phyloP scores from a whole-genome alignment of 192 early-diverging fungal species.

The Fimicolochytrium jonesii region DNA sequence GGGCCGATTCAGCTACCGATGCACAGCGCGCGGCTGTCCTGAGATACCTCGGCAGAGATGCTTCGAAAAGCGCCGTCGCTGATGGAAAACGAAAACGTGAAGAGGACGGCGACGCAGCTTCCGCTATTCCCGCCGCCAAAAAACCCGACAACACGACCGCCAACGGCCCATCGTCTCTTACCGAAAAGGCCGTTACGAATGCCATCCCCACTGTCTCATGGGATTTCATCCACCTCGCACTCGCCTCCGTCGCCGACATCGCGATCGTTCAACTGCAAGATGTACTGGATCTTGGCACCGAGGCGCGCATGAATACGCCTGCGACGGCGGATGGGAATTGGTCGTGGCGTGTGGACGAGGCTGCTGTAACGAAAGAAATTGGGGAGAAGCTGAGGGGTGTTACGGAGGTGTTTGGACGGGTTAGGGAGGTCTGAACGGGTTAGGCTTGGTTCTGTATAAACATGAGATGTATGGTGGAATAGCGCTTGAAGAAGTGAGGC shows the following conservation, averaged over 20 bases:
- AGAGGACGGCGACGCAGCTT: too few relatives aligned
- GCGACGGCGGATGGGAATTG: conserved; percentile 25
- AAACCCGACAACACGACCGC: too few relatives aligned
- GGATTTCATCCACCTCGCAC: conserved; percentile 16
- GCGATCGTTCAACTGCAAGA: conserved; percentile 28
- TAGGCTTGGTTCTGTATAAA: too few relatives aligned
- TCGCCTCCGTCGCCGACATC: conserved; percentile 17
- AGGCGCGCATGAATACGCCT: conserved; percentile 21
- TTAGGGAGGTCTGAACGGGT: background rate
- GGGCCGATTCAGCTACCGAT: conserved; percentile 10
- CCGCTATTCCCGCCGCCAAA: too few relatives aligned
- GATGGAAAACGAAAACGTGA: background rate
- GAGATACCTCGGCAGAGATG: conserved; percentile 19
- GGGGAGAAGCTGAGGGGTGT: conserved; percentile 6
- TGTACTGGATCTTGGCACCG: conserved; percentile 20
- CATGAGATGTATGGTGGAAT: too few relatives aligned
- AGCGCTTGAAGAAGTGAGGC: too few relatives aligned
- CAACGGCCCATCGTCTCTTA: too few relatives aligned
- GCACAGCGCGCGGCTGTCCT: conserved; percentile 6
- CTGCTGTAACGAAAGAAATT: conserved; percentile 12
- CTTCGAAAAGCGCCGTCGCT: too few relatives aligned
- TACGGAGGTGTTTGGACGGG: conserved; percentile 16
- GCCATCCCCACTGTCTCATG: conserved; percentile 2
- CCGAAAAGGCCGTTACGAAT: background rate
- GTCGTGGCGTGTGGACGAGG: conserved; percentile 9